These are phyloP conservation scores for Isoetes taiwanensis DNA, from an alignment of 75 land plant genomes.

Conservation along the genomic window DNA sequence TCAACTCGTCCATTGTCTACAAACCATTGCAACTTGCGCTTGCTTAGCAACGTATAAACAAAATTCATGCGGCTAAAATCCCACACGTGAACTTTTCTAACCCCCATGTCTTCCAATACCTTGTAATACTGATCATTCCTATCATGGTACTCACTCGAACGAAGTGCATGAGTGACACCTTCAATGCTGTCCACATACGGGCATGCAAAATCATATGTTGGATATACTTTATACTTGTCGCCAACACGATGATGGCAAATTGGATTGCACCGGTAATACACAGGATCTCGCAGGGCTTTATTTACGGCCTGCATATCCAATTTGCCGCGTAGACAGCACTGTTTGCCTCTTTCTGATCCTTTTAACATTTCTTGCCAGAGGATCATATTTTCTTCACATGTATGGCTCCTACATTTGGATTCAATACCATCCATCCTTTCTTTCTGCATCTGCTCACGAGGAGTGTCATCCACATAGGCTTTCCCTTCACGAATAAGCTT, in stretches of 20 bases:
- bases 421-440: conserved; percentile 91
- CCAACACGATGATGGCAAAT: conserved; percentile 79
- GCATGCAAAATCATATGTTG: conserved; percentile 96
- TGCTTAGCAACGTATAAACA: conserved; percentile 89
- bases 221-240: conserved; percentile 71
- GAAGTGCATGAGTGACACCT: conserved; percentile 89
- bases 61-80: conserved; percentile 88
- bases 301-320: conserved; percentile 83
- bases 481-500: conserved; percentile 59
- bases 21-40: conserved; percentile 94
- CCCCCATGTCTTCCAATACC: conserved; percentile 66
- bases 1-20: conserved; percentile 86
- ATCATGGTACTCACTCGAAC: conserved; percentile 88
- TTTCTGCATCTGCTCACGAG: conserved; percentile 78
- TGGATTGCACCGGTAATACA: conserved; percentile 83
- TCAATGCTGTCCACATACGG: conserved; percentile 86
- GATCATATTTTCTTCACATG: conserved; percentile 45
- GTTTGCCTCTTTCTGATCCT: conserved; percentile 50
- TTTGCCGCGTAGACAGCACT: conserved; percentile 79
- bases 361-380: conserved; percentile 85
- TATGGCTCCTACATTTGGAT: conserved; percentile 62
- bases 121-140: conserved; percentile 80
- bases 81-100: conserved; percentile 65
- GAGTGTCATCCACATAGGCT: conserved; percentile 94
- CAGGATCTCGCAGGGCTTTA: conserved; percentile 82